These are phyloP conservation scores for Helichrysum umbraculigerum DNA, from an alignment of 129 eudicot species.

Conservation along the genomic window DNA sequence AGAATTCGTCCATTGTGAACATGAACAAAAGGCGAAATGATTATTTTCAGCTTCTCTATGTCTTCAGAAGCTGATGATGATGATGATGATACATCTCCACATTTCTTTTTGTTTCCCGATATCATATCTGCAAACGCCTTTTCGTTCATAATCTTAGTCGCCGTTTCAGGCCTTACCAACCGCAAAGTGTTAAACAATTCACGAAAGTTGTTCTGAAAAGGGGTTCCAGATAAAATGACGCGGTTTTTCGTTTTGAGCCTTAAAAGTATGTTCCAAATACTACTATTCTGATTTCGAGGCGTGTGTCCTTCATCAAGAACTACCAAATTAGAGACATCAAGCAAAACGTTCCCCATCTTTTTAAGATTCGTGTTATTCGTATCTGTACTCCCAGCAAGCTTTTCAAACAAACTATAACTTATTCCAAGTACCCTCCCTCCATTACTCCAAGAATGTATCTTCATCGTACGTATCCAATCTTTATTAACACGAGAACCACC, in stretches of 20 bases:
- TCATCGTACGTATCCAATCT: conserved; percentile 39
- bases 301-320: conserved; percentile 95
- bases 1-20: conserved; percentile 52
- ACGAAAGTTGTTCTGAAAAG: conserved; percentile 68
- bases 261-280: conserved; percentile 46
- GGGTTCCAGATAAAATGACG: conserved; percentile 75
- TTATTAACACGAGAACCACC: neutral
- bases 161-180: conserved; percentile 49
- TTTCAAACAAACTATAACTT: conserved; percentile 51
- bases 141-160: conserved; percentile 25
- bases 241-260: conserved; percentile 51
- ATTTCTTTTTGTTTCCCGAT: neutral
- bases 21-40: conserved; percentile 58
- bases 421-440: conserved; percentile 61
- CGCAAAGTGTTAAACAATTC: conserved; percentile 61
- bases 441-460: conserved; percentile 53
- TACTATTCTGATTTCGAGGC: conserved; percentile 53
- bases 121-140: conserved; percentile 31
- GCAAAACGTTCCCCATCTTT: conserved; percentile 37
- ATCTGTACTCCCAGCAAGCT: neutral
- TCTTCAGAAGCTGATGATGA: conserved; percentile 2
- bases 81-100: no score
- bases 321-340: conserved; percentile 52
- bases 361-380: conserved; percentile 3
- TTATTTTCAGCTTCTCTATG: conserved; percentile 43